Base-by-base conservation (phyloP, 306 rosid species). In the Ochetophila trinervis region DNA sequence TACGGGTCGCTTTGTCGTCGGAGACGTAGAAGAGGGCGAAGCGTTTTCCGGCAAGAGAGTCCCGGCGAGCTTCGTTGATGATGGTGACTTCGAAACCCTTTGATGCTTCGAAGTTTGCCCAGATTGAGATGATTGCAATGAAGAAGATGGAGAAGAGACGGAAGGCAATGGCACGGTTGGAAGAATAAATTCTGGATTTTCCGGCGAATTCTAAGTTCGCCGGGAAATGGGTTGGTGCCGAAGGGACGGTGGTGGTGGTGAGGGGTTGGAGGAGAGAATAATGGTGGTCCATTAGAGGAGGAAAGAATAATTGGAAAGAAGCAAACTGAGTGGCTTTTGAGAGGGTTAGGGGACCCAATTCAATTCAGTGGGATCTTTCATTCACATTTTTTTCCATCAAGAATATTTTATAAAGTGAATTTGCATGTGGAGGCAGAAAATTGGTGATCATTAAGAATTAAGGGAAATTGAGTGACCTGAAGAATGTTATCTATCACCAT, bases 91-190 rank as follows among this genome's bases (percentile, higher is more conserved):
- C 59, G 22, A 91, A 91, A 55, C 80, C 78, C 60, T 87, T 88
- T 40, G 96, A 86, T 8, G 87, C 89, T 58, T 84, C 88, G 18
- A 70, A 78, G 63, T 80, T 81, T 23, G 88, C 90, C 89, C 89
- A 91, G 1, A 86, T 1, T n/a, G 90, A 75, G 60, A 85, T 65
- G 1, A 68, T 0, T 42, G 79, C 82, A 5, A 85, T 23, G 4
- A 68, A 40, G 55, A 87, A 19, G 42, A 84, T 8, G 15, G 53
- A 24, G 22, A 83, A 51, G 56, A 88, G 63, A 6, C 86, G 65
- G 57, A 71, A 3, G 17, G 78, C 32, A 67, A 86, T 67, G 53
- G 42, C 50, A 40, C 5, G 44, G 34, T 65, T 42, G 1, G 84
- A 44, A 15, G 6, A 40, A 2, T 0, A 40, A 40, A 12, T 40